Conservation (phyloP, 352 stramenopile species). For the Phytophthora meadii region DNA sequence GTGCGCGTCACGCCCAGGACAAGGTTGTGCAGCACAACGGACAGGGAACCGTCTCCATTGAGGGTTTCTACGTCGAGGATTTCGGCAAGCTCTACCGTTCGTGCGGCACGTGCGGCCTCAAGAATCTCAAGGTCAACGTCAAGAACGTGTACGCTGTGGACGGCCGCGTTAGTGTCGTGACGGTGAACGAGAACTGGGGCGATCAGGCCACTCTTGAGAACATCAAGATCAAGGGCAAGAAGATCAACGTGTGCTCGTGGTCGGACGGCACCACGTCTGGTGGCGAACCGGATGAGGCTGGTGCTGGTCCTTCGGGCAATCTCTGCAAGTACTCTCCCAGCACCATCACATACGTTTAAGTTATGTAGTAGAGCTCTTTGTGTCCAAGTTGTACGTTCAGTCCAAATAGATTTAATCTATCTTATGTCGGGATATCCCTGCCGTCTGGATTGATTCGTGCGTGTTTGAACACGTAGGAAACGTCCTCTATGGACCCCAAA, state of each 20-base stretch:
- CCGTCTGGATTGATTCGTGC: background rate
- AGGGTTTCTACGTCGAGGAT: conserved; percentile 31
- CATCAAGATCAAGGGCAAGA: too few relatives aligned
- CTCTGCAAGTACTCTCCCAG: background rate
- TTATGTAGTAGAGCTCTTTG: too few relatives aligned
- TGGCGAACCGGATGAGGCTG: too few relatives aligned
- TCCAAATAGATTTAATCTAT: background rate
- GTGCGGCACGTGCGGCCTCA: conserved; percentile 25
- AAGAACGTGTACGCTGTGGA: too few relatives aligned
- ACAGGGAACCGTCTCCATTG: conserved; percentile 29
- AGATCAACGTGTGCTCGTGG: too few relatives aligned
- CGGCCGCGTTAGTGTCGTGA: too few relatives aligned
- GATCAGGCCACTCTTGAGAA: too few relatives aligned
- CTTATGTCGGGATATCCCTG: background rate
- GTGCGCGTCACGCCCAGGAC: conserved; percentile 21
- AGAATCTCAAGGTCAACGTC: background rate
- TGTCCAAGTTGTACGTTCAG: background rate
- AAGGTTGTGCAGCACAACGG: conserved; percentile 34
- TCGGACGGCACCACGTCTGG: too few relatives aligned
- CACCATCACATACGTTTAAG: conserved; percentile 27
- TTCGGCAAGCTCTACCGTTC: conserved; percentile 32
- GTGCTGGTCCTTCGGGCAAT: too few relatives aligned
- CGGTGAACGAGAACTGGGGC: too few relatives aligned
- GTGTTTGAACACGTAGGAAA: background rate
- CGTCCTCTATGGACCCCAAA: background rate